Evolutionary conservation across 371 early-diverging fungal genomes (phyloP).

Genomic region (Mortierella polycephala): DNA sequence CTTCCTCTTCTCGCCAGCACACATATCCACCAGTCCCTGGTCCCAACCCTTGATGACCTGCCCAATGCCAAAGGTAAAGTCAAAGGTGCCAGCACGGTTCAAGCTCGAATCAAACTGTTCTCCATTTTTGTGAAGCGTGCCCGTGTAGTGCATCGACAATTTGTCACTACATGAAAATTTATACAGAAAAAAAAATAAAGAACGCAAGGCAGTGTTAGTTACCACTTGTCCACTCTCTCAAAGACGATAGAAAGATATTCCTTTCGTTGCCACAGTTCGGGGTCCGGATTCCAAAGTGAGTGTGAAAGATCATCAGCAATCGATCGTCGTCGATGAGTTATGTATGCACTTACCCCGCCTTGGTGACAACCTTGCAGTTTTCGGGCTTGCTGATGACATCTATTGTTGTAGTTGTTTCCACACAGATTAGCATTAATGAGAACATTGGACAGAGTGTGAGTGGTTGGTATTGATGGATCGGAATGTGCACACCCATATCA

Average conservation of each 20-base stretch:
- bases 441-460: no score
- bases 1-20: conserved; percentile 85
- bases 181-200: background rate
- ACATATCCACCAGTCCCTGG: conserved; percentile 85
- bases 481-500: no score
- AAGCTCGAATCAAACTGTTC: conserved; percentile 81
- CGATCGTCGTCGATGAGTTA: no score
- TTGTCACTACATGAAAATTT: conserved; percentile 59
- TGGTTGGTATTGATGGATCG: no score
- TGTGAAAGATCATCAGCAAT: background rate
- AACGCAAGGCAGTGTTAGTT: no score
- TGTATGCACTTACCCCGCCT: conserved; percentile 36
- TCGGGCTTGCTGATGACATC: conserved; percentile 32
- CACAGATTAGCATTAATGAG: no score
- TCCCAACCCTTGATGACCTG: conserved; percentile 84
- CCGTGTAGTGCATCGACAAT: conserved; percentile 85
- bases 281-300: no score
- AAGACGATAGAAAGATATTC: background rate
- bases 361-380: conserved; percentile 26
- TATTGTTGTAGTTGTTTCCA: conserved; percentile 1
- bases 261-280: background rate
- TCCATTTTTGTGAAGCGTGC: conserved; percentile 76
- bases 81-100: conserved; percentile 77
- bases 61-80: conserved; percentile 73
- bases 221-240: no score